Evolutionary conservation across 768 basidiomycete species (phyloP).

Genomic region (Mycena floridula): DNA sequence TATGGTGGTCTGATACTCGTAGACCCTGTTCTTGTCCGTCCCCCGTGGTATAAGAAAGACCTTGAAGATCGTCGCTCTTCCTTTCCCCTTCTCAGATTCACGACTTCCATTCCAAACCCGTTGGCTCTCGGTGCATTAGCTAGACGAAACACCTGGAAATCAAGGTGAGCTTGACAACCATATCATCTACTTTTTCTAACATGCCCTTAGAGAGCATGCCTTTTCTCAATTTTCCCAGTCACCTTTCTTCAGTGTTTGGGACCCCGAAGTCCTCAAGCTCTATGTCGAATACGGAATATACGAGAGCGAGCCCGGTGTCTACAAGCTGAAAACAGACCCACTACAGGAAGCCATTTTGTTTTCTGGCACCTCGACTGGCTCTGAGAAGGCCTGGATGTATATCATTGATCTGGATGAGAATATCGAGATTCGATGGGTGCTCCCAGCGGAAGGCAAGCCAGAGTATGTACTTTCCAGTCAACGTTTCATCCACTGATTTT

Average conservation of each 20-base stretch:
- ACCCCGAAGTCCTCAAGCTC: slow-evolving; percentile 15
- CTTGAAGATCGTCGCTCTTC: no score
- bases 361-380: slow-evolving; percentile 6
- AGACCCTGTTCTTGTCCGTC: slow-evolving; percentile 43
- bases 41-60: neutral
- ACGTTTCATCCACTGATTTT: neutral
- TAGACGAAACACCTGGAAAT: neutral
- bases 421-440: slow-evolving; percentile 22
- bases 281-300: slow-evolving; percentile 37
- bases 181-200: neutral
- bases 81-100: no score
- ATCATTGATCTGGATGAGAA: slow-evolving; percentile 17
- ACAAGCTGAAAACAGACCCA: slow-evolving; percentile 39
- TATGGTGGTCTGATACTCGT: slow-evolving; percentile 39
- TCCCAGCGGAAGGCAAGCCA: slow-evolving; percentile 11
- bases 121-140: neutral
- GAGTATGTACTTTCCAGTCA: slow-evolving; percentile 7
- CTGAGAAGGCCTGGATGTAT: slow-evolving; percentile 21
- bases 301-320: slow-evolving; percentile 20
- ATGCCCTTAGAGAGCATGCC: neutral
- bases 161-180: neutral
- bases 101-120: neutral
- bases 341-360: slow-evolving; percentile 39
- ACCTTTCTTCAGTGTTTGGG: neutral
- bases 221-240: neutral